Conservation (phyloP, 2,329 filamentous ascomycete species). For the Seiridium cupressi region DNA sequence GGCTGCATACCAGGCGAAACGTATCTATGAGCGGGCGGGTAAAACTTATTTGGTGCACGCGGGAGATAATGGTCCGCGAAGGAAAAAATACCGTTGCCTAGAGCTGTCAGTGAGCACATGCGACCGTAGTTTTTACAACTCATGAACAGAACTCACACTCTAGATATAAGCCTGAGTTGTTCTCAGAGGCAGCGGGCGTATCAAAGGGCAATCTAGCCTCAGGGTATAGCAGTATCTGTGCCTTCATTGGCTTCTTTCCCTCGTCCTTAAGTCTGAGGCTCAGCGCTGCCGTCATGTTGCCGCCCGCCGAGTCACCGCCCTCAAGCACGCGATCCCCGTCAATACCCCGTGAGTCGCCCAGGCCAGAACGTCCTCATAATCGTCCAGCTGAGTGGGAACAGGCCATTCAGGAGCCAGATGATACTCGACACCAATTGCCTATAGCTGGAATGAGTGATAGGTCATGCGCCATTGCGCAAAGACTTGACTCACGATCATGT, state of each 20-base stretch:
- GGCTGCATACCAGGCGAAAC: constrained; percentile 29
- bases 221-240: constrained; percentile 32
- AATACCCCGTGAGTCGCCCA: constrained; percentile 24
- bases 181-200: constrained; percentile 28
- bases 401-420: constrained; percentile 29
- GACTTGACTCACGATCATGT: constrained; percentile 9
- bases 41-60: constrained; percentile 8
- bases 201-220: constrained; percentile 30
- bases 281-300: constrained; percentile 32
- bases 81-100: constrained; percentile 28
- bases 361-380: constrained; percentile 28
- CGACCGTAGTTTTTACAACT: neutral
- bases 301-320: constrained; percentile 31
- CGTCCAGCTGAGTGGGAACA: constrained; percentile 30
- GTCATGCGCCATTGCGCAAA: neutral
- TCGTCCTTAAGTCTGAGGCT: constrained; percentile 24
- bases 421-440: constrained; percentile 32
- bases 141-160: constrained; percentile 18
- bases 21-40: constrained; percentile 22
- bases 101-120: neutral
- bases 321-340: constrained; percentile 24
- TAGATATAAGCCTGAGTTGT: constrained; percentile 31
- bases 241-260: constrained; percentile 21
- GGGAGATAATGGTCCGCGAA: constrained; percentile 31
- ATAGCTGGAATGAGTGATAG: neutral